A percentile compares a stretch with the other conserved stretches of the same genome.
Conservation (phyloP, 306 rosid genomes). For the Castanea mollissima region DNA sequence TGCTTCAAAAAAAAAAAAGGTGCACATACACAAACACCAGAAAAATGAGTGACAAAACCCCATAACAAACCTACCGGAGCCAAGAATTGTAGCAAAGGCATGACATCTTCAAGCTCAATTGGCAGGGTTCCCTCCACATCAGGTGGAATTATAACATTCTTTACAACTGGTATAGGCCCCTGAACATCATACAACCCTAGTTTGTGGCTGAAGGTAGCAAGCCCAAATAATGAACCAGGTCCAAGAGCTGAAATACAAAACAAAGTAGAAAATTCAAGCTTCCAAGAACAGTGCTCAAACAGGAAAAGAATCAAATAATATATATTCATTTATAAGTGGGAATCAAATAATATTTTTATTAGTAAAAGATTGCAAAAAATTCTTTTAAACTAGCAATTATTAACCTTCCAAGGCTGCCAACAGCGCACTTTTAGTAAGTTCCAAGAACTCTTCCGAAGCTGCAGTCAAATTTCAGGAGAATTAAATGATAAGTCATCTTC, state of each 20-base stretch:
- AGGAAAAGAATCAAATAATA: conserved; percentile 9
- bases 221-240: conserved; percentile 97
- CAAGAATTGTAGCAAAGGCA: conserved; percentile 92
- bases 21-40: conserved; percentile 7
- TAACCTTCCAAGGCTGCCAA: conserved; percentile 95
- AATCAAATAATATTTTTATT: no score
- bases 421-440: conserved; percentile 88
- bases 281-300: conserved; percentile 20
- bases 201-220: conserved; percentile 97
- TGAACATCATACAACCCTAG: conserved; percentile 91
- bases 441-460: conserved; percentile 98
- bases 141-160: conserved; percentile 86
- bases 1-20: conserved; percentile 3
- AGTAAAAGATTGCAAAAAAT: background rate
- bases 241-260: conserved; percentile 63
- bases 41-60: background rate
- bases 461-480: conserved; percentile 35
- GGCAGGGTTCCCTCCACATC: conserved; percentile 73
- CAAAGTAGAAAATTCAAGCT: conserved; percentile 1
- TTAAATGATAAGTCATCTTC: background rate
- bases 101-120: conserved; percentile 88
- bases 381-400: conserved; percentile 19
- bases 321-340: no score
- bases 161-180: conserved; percentile 88
- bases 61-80: conserved; percentile 77